These are phyloP conservation scores for Immersiella caudata DNA, from an alignment of 495 filamentous ascomycete species.

Conservation along the genomic window DNA sequence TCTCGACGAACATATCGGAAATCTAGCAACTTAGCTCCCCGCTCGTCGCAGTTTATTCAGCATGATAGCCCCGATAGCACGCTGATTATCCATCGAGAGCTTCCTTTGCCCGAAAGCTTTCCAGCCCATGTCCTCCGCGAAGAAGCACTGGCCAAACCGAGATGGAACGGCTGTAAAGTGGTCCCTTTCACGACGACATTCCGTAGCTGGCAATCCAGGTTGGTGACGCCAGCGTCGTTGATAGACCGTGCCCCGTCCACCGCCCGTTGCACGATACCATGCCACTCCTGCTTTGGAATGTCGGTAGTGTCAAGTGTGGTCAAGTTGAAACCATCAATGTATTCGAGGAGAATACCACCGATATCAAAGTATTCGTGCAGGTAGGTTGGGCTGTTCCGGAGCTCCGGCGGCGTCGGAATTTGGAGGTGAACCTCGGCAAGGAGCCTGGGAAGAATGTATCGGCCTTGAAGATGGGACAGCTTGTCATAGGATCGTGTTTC, in stretches of 20 bases:
- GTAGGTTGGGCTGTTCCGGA: not conserved
- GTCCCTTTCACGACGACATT: constrained; percentile 1
- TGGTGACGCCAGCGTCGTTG: constrained; percentile 14
- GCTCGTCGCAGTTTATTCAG: not conserved
- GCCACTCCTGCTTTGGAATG: not conserved
- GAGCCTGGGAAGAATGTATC: constrained; percentile 7
- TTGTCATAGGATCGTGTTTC: constrained; percentile 7
- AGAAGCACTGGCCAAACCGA: constrained; percentile 11
- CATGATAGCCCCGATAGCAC: constrained; percentile 1
- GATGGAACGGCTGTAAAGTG: not conserved
- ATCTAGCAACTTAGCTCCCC: not conserved
- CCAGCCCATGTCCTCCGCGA: constrained; percentile 12
- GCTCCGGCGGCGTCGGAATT: not conserved
- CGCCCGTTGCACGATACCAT: constrained; percentile 3
- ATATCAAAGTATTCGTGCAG: not conserved
- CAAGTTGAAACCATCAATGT: constrained; percentile 12
- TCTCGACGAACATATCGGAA: not conserved
- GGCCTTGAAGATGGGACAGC: constrained; percentile 9
- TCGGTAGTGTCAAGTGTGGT: not conserved
- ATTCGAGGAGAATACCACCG: constrained; percentile 3
- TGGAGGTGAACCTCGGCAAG: not conserved
- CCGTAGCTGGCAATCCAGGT: constrained; percentile 5
- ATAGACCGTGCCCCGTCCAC: constrained; percentile 5
- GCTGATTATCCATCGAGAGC: not conserved
- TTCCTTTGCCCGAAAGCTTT: not conserved